Base-by-base conservation (phyloP, 2,329 filamentous ascomycete species). In the Trichoderma sp. region DNA sequence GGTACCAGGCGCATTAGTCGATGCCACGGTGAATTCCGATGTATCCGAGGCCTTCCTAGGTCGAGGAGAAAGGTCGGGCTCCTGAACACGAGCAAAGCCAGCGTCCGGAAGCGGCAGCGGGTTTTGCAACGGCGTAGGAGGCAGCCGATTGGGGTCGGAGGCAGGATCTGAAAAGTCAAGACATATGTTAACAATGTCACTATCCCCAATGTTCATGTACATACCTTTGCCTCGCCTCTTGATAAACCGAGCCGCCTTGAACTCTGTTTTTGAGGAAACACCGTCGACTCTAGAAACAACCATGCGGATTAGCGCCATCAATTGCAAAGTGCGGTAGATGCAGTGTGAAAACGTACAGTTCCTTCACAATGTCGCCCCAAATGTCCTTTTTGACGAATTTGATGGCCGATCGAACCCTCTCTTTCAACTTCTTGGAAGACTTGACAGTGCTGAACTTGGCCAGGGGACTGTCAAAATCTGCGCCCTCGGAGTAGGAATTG, bases 241-340 rank as follows among this genome's bases (percentile, higher is more conserved):
- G 34, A 68, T 68, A 45, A 68, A 68, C n/a, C 54, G 53, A 39
- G 60, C 59, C 22, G 67, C 67, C 60, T 68, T 68, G 45, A 68
- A 68, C 34, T 65, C 67, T 19, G 34, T 25, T 22, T 56, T 63
- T 29, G 60, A 34, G 4, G 60, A 59, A 35, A 29, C 19, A 32
- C 57, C 32, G 10, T 48, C 48, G 32, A 50, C 34, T 35, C 67
- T 68, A 35, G 12, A 48, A 59, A 34, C 34, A 37, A 42, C 37
- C n/a, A 6, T 42, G 59, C 22, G 32, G 15, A 52, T 68, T 50
- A 67, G 54, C 45, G 37, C 27, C 29, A 52, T 29, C 48, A 6
- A 19, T 13, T 48, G n/a, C 7, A 12, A 34, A 4, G 17, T 52
- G 4, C 13, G 2, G 34, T 48, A 37, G n/a, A 2, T n/a, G 19